Conservation (phyloP, 2,329 filamentous ascomycete species). For the Aspergillus versicolor region DNA sequence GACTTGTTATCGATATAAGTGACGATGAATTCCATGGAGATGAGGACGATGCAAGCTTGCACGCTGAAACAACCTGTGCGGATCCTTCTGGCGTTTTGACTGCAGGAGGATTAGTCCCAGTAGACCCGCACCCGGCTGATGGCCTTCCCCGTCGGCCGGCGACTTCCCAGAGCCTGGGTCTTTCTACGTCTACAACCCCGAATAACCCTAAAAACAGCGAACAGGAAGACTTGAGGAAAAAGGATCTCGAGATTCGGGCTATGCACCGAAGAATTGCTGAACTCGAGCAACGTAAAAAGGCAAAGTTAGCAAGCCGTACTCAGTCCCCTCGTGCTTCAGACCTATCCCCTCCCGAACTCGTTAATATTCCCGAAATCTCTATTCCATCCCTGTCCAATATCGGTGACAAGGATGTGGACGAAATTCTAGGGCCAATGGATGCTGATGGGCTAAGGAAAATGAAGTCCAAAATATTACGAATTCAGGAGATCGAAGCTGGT, state of each 20-base stretch:
- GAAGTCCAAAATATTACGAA: slow-evolving; percentile 41
- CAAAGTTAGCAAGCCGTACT: slow-evolving; percentile 39
- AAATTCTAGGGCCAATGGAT: slow-evolving; percentile 15
- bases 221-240: slow-evolving; percentile 46
- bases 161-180: slow-evolving; percentile 41
- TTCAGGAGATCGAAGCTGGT: slow-evolving; percentile 50
- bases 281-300: slow-evolving; percentile 44
- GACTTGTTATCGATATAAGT: slow-evolving; percentile 80
- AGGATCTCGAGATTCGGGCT: slow-evolving; percentile 49
- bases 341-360: slow-evolving; percentile 20
- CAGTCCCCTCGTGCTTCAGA: slow-evolving; percentile 35
- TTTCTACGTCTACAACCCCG: slow-evolving; percentile 35
- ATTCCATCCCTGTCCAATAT: not conserved
- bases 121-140: slow-evolving; percentile 49
- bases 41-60: slow-evolving; percentile 31
- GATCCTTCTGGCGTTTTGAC: slow-evolving; percentile 18
- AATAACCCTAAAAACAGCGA: slow-evolving; percentile 38
- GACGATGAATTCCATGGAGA: slow-evolving; percentile 60
- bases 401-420: not conserved
- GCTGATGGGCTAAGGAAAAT: slow-evolving; percentile 29
- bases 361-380: not conserved
- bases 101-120: slow-evolving; percentile 33
- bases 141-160: slow-evolving; percentile 41
- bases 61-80: slow-evolving; percentile 29
- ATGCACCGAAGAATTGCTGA: slow-evolving; percentile 53